Evolutionary conservation across 371 early-diverging fungal species (phyloP), one percentile per base, ranked within the genome.

Genomic region (Entomophthora muscae): DNA sequence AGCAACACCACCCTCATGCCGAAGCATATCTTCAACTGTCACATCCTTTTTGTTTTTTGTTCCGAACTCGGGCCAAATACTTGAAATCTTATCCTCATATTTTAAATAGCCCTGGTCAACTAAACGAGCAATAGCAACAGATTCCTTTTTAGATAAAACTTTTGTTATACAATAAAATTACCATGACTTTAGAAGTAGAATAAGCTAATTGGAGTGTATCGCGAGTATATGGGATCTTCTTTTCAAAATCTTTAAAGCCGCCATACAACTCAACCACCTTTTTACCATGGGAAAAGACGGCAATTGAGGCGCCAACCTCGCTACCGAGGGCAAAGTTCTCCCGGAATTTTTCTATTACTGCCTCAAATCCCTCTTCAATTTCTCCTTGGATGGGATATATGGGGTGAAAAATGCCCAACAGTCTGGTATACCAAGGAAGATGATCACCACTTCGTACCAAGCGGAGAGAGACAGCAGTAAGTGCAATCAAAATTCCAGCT

Each of bases 21-120:
- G 70, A 77, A 86, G 74, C 60, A 86, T 63, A 59, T 81, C 78
- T 3, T 64, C 67, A 32, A 88, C 31, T 0, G 82, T 83, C 1
- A 88, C 86, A 65, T 86, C 71, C 54, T 82, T 78, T 72, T 88
- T 88, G 66, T 79, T 79, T n/a, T 83, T 83, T 64, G 78, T 76
- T 0, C 76, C 85, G 68, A 88, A 88, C 63, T 86, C 85, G 1
- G 89, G 86, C 89, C 89, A 88, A 64, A 83, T 81, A 5, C 70
- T 72, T 5, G 77, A 60, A 31, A 88, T 74, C 30, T 66, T 68
- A 61, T 75, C 73, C 53, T 77, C 71, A 66, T 83, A 83, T 10
- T 73, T 65, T 7, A 88, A 57, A 7, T 71, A 56, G 7, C 80
- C 82, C 64, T 78, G 67, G 5, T 82, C 80, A 3, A 86, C 82